Evolutionary conservation across 1,284 basidiomycete genomes (phyloP).

Genomic region (Tylopilus orsonianus): DNA sequence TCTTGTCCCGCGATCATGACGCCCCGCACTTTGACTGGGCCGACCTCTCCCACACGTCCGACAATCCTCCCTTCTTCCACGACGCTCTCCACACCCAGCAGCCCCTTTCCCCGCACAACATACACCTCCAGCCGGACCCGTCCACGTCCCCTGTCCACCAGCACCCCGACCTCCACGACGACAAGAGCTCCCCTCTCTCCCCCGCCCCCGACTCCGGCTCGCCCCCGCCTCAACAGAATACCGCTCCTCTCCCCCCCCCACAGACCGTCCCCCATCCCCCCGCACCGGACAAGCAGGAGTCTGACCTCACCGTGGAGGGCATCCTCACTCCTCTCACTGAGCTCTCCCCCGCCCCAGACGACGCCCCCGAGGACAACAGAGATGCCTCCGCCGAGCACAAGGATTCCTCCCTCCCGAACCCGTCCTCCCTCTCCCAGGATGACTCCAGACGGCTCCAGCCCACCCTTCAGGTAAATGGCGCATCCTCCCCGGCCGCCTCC

Average conservation of each 20-base stretch:
- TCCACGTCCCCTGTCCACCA: conserved; percentile 28
- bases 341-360: conserved; percentile 61
- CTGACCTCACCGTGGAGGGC: conserved; percentile 31
- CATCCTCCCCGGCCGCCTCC: conserved; percentile 24
- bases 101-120: conserved; percentile 27
- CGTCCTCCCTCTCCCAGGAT: conserved; percentile 13
- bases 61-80: conserved; percentile 33
- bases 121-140: conserved; percentile 24
- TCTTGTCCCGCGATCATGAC: conserved; percentile 41
- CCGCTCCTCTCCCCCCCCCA: conserved; percentile 2
- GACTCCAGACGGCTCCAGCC: conserved; percentile 21
- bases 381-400: conserved; percentile 24
- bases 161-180: conserved; percentile 27
- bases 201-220: conserved; percentile 45
- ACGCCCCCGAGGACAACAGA: conserved; percentile 35
- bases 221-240: conserved; percentile 23
- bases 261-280: conserved; percentile 8
- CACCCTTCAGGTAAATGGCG: conserved; percentile 23
- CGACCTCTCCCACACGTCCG: conserved; percentile 35
- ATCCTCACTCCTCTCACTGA: conserved; percentile 67
- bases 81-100: conserved; percentile 24
- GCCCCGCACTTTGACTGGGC: conserved; percentile 45
- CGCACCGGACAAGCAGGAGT: conserved; percentile 23
- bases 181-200: conserved; percentile 51
- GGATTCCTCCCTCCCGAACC: conserved; percentile 4